Evolutionary conservation across 768 basidiomycete species (phyloP).

Genomic region (Lactarius akahatsu): DNA sequence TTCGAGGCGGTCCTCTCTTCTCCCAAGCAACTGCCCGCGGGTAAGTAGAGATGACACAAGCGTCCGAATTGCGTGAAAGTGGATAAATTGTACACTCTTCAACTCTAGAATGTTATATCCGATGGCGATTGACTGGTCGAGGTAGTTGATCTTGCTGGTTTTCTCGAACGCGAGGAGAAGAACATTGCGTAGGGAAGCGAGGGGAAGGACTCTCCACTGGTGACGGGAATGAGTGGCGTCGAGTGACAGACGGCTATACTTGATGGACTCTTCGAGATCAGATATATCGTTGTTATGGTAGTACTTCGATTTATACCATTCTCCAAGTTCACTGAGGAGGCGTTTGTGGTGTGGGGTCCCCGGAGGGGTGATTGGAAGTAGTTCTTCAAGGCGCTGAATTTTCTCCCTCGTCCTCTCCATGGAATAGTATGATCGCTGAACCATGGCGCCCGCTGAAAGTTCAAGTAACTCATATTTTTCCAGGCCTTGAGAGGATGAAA

Average conservation of each 20-base stretch:
- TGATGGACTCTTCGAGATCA: constrained; percentile 1
- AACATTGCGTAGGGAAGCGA: neutral
- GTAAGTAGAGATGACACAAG: neutral
- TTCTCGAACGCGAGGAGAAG: neutral
- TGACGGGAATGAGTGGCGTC: neutral
- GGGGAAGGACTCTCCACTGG: neutral
- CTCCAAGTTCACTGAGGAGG: neutral
- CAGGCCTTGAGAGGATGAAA: neutral
- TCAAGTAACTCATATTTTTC: neutral
- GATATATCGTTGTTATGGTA: neutral
- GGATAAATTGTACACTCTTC: neutral
- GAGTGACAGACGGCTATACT: neutral
- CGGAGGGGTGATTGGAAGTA: neutral
- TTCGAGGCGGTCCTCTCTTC: neutral
- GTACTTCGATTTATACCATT: neutral
- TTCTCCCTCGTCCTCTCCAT: neutral
- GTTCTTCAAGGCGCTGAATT: neutral
- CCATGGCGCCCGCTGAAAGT: neutral
- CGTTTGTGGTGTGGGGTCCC: neutral
- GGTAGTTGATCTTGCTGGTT: neutral
- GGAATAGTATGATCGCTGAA: too few relatives aligned
- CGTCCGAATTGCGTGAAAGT: neutral
- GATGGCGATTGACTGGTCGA: neutral
- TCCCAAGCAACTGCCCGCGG: neutral
- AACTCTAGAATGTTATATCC: neutral